These are phyloP conservation scores for Talaromyces adpressus DNA, from an alignment of 495 filamentous ascomycete genomes.

Conservation along the genomic window DNA sequence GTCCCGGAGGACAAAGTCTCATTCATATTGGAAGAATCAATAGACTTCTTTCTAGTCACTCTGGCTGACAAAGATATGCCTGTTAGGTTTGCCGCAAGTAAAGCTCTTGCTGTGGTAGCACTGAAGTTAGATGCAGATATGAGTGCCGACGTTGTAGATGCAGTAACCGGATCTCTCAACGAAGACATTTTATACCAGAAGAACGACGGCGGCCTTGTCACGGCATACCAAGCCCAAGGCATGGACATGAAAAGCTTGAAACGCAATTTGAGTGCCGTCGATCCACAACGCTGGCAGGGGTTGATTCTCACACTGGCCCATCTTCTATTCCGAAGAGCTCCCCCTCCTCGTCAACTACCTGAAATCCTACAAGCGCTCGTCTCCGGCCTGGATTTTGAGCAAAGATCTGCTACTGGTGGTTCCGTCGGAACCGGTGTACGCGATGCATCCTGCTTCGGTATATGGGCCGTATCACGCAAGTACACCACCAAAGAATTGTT, in stretches of 20 bases:
- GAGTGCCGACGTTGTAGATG: slow-evolving; percentile 78
- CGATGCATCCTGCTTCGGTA: slow-evolving; percentile 91
- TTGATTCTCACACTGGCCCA: slow-evolving; percentile 81
- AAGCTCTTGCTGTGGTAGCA: slow-evolving; percentile 81
- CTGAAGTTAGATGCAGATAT: slow-evolving; percentile 70
- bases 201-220: slow-evolving; percentile 29
- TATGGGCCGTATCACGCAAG: slow-evolving; percentile 84
- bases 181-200: slow-evolving; percentile 67
- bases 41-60: slow-evolving; percentile 65
- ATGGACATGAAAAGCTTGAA: slow-evolving; percentile 28
- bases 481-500: slow-evolving; percentile 77
- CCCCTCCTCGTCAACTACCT: slow-evolving; percentile 56
- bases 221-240: slow-evolving; percentile 26
- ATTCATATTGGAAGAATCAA: slow-evolving; percentile 39
- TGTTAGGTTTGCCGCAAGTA: slow-evolving; percentile 83
- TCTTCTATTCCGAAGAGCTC: slow-evolving; percentile 69
- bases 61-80: slow-evolving; percentile 83
- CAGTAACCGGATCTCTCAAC: slow-evolving; percentile 66
- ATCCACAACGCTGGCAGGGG: slow-evolving; percentile 86
- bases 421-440: slow-evolving; percentile 90
- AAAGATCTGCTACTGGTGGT: slow-evolving; percentile 68
- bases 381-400: slow-evolving; percentile 75
- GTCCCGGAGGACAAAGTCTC: slow-evolving; percentile 37
- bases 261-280: slow-evolving; percentile 62
- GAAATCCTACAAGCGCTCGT: slow-evolving; percentile 66